Evolutionary conservation across 495 filamentous ascomycete species (phyloP).

Genomic region (Pyronema domesticum): DNA sequence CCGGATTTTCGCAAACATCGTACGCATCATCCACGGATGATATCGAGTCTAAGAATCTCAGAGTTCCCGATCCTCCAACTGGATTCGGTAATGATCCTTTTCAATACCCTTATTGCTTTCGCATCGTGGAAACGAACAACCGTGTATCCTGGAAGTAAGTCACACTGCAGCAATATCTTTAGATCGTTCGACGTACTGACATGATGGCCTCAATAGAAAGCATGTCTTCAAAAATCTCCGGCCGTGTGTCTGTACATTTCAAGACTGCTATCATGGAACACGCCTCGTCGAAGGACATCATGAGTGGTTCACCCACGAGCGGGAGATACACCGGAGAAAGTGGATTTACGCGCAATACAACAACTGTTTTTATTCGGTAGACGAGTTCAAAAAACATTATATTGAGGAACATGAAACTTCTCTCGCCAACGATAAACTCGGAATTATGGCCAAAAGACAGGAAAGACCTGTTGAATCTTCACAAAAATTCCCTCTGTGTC

Average conservation of each 20-base stretch:
- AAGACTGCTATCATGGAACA: slow-evolving; percentile 8
- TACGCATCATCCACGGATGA: too few species aligned
- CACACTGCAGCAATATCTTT: background rate
- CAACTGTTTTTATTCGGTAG: background rate
- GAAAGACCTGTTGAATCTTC: slow-evolving; percentile 10
- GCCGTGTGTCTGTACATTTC: slow-evolving; percentile 23
- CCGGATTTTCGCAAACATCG: too few species aligned
- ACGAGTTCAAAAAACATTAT: slow-evolving; percentile 5
- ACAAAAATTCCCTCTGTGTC: slow-evolving; percentile 12
- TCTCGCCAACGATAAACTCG: slow-evolving; percentile 6
- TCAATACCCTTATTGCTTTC: too few species aligned
- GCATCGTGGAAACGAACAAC: background rate
- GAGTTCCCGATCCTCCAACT: too few species aligned
- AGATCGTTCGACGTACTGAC: slow-evolving; percentile 1
- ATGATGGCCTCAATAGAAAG: slow-evolving; percentile 7
- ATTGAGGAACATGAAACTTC: slow-evolving; percentile 1
- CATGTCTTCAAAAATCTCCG: slow-evolving; percentile 22
- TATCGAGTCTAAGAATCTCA: too few species aligned
- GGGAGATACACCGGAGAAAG: slow-evolving; percentile 12
- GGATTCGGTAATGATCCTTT: too few species aligned
- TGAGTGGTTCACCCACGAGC: slow-evolving; percentile 22
- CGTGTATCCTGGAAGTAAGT: slow-evolving; percentile 15
- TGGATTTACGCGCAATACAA: slow-evolving; percentile 15
- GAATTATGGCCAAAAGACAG: slow-evolving; percentile 5
- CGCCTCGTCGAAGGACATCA: slow-evolving; percentile 12